phyloP scores from a whole-genome alignment of 2,329 filamentous ascomycete species.

The Nemania abortiva region DNA sequence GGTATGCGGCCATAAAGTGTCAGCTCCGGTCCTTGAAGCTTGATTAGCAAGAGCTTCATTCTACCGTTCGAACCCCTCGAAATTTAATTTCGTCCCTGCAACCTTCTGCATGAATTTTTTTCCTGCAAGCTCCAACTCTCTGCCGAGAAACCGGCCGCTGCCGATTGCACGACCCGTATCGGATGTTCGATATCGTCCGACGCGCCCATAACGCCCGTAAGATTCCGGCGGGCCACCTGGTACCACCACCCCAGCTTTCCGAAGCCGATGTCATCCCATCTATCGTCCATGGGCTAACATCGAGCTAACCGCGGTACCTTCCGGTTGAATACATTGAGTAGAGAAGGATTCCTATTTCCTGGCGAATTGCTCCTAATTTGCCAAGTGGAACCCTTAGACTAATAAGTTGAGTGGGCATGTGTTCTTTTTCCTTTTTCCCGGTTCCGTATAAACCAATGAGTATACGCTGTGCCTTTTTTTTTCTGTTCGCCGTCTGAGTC shows the following conservation, averaged over 20 bases:
- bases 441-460: not conserved
- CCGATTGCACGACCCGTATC: slow-evolving; percentile 28
- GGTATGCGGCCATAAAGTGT: not conserved
- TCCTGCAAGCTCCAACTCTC: slow-evolving; percentile 2
- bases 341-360: slow-evolving; percentile 6
- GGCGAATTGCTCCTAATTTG: not conserved
- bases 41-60: not conserved
- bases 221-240: slow-evolving; percentile 20
- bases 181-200: slow-evolving; percentile 35
- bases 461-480: not conserved
- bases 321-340: slow-evolving; percentile 14
- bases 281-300: not conserved
- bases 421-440: not conserved
- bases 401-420: not conserved
- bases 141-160: slow-evolving; percentile 12
- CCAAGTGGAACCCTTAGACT: not conserved
- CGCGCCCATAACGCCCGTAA: slow-evolving; percentile 22
- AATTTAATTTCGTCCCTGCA: not conserved
- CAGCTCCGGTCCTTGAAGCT: not conserved
- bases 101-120: slow-evolving; percentile 9
- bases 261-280: slow-evolving; percentile 12
- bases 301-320: slow-evolving; percentile 27
- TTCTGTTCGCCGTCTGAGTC: slow-evolving; percentile 22
- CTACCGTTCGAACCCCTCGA: slow-evolving; percentile 5
- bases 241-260: slow-evolving; percentile 17